phyloP scores from a whole-genome alignment of 2,329 filamentous ascomycete genomes.

The Colletotrichum acutatum region DNA sequence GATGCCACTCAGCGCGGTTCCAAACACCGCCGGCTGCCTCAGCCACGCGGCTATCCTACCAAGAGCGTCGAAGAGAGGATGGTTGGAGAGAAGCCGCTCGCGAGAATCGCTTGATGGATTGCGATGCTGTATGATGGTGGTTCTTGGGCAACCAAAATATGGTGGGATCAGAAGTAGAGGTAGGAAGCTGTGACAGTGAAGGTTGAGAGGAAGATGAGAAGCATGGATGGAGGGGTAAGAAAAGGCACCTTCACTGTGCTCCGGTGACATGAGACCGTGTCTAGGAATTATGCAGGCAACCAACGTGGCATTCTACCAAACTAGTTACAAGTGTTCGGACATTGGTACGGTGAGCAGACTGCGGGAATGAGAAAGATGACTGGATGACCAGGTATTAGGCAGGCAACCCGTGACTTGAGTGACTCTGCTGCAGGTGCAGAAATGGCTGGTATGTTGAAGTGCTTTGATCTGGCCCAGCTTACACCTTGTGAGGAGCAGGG shows the following conservation, averaged over 20 bases:
- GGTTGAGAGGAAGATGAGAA: neutral
- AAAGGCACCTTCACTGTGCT: neutral
- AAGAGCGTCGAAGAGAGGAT: neutral
- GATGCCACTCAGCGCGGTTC: slow-evolving; percentile 5
- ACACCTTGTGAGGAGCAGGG: neutral
- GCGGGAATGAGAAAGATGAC: neutral
- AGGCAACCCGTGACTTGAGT: neutral
- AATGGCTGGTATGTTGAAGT: neutral
- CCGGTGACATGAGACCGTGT: neutral
- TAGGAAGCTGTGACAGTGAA: neutral
- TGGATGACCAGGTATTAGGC: neutral
- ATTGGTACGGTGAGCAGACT: neutral
- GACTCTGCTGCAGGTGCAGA: neutral
- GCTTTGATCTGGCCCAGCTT: neutral
- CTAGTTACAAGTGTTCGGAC: neutral
- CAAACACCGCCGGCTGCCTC: neutral
- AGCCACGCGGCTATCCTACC: neutral
- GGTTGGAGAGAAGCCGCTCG: neutral
- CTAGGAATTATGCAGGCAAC: neutral
- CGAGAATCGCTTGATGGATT: neutral
- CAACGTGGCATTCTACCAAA: neutral
- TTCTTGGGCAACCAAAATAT: neutral
- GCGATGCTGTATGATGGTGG: neutral
- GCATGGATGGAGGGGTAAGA: neutral
- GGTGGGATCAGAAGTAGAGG: neutral